Evolutionary conservation across 2,329 filamentous ascomycete genomes (phyloP).

Genomic region (Pestalotiopsis sp.): DNA sequence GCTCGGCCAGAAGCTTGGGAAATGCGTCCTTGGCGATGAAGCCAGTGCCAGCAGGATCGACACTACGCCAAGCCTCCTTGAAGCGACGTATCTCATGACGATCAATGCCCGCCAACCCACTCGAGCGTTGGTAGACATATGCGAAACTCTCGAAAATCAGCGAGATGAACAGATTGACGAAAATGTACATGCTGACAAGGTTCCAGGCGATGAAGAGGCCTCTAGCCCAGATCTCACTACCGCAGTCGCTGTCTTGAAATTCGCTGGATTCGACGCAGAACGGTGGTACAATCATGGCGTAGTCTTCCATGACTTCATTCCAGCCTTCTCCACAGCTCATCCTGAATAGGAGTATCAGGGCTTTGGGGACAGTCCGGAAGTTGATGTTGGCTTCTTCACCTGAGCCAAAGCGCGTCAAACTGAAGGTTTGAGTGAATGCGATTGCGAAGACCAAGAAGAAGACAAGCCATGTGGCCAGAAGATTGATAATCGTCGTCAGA

Average conservation of each 20-base stretch:
- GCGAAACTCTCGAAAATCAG: constrained; percentile 99
- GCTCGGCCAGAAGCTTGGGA: constrained; percentile 82
- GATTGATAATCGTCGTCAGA: constrained; percentile 84
- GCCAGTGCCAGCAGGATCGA: constrained; percentile 87
- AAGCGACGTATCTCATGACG: constrained; percentile 93
- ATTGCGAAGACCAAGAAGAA: constrained; percentile 96
- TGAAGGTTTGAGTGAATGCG: constrained; percentile 92
- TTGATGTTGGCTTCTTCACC: constrained; percentile 80
- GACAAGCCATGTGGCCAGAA: constrained; percentile 95
- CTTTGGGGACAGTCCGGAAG: constrained; percentile 90
- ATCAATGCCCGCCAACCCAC: constrained; percentile 85
- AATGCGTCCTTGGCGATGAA: constrained; percentile 90
- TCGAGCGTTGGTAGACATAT: constrained; percentile 97
- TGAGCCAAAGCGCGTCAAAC: constrained; percentile 81
- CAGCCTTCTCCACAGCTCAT: constrained; percentile 94
- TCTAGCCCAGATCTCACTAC: constrained; percentile 84
- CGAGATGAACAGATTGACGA: constrained; percentile 96
- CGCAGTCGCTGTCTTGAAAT: constrained; percentile 91
- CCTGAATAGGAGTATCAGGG: constrained; percentile 87
- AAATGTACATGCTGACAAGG: constrained; percentile 99
- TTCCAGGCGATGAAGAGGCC: constrained; percentile 96
- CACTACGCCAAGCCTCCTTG: constrained; percentile 97
- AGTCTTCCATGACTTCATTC: constrained; percentile 98
- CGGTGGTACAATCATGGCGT: constrained; percentile 75
- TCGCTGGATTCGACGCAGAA: constrained; percentile 71